These are phyloP conservation scores for Chlamydomonas eustigma DNA, from an alignment of 139 green algal species.

Conservation along the genomic window DNA sequence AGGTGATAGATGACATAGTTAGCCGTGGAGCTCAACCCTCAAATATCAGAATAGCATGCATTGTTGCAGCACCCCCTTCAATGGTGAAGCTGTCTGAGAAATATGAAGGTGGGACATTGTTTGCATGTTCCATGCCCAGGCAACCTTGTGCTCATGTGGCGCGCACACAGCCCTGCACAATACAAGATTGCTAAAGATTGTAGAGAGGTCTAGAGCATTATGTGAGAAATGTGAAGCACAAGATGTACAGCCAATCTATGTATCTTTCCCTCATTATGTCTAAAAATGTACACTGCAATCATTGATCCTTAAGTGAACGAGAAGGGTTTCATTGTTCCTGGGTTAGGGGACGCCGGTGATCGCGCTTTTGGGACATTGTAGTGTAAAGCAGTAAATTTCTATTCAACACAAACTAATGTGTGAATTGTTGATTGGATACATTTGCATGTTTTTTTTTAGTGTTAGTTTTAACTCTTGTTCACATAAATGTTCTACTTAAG, in stretches of 20 bases:
- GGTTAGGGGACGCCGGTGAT: constrained; percentile 90
- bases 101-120: constrained; percentile 44
- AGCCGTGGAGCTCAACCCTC: constrained; percentile 56
- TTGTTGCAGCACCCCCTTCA: constrained; percentile 74
- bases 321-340: constrained; percentile 88
- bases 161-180: too few relatives aligned
- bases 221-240: too few relatives aligned
- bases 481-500: too few relatives aligned
- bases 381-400: too few relatives aligned
- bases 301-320: constrained; percentile 92
- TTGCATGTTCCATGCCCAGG: too few relatives aligned
- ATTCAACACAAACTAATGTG: too few relatives aligned
- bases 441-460: too few relatives aligned
- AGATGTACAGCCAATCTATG: too few relatives aligned
- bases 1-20: constrained; percentile 81
- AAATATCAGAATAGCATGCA: constrained; percentile 76
- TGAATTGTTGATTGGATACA: too few relatives aligned
- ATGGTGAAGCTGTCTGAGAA: constrained; percentile 75
- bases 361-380: constrained; percentile 65
- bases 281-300: constrained; percentile 84
- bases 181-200: background rate
- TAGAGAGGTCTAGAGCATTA: background rate
- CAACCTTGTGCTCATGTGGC: too few relatives aligned
- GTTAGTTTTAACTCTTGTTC: too few relatives aligned
- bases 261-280: constrained; percentile 1